phyloP scores from a whole-genome alignment of 495 filamentous ascomycete species.

The Opeltia flavorubescens region DNA sequence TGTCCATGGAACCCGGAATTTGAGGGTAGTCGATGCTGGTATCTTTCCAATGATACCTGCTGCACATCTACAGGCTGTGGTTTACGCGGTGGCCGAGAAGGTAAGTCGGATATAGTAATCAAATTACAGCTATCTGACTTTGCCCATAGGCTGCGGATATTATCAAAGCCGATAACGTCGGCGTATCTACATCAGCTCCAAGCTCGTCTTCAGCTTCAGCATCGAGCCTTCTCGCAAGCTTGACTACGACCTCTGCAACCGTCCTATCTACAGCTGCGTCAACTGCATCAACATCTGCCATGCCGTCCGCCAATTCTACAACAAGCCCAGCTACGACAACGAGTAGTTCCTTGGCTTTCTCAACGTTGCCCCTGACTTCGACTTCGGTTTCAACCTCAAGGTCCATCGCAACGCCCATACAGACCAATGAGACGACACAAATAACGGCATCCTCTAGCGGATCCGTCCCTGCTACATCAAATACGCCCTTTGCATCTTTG shows the following conservation, averaged over 20 bases:
- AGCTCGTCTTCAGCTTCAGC: conserved; percentile 2
- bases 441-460: neutral
- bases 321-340: neutral
- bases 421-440: neutral
- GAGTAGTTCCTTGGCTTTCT: too few species aligned
- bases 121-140: neutral
- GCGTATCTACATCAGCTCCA: neutral
- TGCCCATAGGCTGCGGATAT: conserved; percentile 16
- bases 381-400: neutral
- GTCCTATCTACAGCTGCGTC: too few species aligned
- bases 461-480: neutral
- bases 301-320: neutral
- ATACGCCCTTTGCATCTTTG: neutral
- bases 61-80: conserved; percentile 35
- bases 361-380: neutral
- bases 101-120: conserved; percentile 15
- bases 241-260: neutral
- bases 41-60: conserved; percentile 32
- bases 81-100: conserved; percentile 36
- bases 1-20: conserved; percentile 35
- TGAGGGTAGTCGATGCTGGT: conserved; percentile 37
- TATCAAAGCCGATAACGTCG: conserved; percentile 17
- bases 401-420: neutral
- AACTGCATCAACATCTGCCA: neutral
- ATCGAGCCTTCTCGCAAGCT: neutral